Conservation (phyloP, 768 basidiomycete species). For the Mycena rosella region DNA sequence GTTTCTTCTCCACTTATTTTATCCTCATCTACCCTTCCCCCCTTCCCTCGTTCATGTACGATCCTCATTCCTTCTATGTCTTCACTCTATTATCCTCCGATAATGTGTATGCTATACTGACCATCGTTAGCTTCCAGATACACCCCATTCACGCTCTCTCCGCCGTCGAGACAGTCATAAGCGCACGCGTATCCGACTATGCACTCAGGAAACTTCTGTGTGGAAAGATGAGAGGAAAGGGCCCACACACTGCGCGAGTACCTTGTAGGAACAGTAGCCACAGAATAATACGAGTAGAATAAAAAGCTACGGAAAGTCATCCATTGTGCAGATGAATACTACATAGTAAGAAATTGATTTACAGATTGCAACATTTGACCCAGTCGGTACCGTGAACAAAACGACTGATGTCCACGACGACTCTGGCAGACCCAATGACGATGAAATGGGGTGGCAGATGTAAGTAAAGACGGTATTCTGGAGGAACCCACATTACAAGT, state of each 20-base stretch:
- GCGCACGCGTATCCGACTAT: background rate
- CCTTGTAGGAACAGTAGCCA: too few species aligned
- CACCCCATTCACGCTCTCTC: background rate
- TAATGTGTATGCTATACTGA: conserved; percentile 6
- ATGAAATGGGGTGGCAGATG: background rate
- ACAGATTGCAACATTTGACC: conserved; percentile 4
- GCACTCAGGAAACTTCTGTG: background rate
- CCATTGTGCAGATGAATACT: background rate
- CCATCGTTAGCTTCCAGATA: background rate
- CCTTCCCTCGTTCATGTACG: background rate
- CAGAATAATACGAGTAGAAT: background rate
- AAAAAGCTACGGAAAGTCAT: background rate
- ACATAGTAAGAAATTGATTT: conserved; percentile 5
- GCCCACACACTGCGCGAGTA: too few species aligned
- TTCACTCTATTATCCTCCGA: conserved; percentile 5
- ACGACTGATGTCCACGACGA: background rate
- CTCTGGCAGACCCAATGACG: background rate
- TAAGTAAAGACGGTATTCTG: background rate
- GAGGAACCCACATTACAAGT: conserved; percentile 8
- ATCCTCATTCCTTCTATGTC: background rate
- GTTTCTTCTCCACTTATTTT: conserved; percentile 7
- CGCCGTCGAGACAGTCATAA: background rate
- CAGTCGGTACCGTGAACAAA: conserved; percentile 6
- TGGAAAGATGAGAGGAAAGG: background rate
- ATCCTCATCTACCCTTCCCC: background rate